These are phyloP conservation scores for Circinella minor DNA, from an alignment of 371 early-diverging fungal genomes.

Conservation along the genomic window DNA sequence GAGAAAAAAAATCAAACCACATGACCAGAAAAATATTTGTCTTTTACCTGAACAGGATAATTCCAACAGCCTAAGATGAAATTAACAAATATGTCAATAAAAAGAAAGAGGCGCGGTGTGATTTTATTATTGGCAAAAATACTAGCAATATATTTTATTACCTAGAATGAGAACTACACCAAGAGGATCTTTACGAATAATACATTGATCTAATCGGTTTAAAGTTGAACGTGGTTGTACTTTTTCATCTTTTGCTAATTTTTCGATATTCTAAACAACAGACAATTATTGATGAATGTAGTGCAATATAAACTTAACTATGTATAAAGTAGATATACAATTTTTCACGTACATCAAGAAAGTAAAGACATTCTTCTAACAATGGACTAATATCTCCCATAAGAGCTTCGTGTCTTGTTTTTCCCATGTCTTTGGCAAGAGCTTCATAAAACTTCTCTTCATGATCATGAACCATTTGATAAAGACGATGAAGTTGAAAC, in stretches of 20 bases:
- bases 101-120: neutral
- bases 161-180: slow-evolving; percentile 73
- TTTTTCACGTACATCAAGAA: slow-evolving; percentile 30
- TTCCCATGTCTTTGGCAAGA: slow-evolving; percentile 67
- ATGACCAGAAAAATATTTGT: neutral
- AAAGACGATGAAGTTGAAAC: slow-evolving; percentile 70
- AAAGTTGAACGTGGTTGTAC: slow-evolving; percentile 32
- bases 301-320: too few species aligned
- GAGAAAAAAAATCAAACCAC: slow-evolving; percentile 6
- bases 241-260: slow-evolving; percentile 57
- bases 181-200: slow-evolving; percentile 74
- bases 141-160: slow-evolving; percentile 8
- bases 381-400: slow-evolving; percentile 68
- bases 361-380: slow-evolving; percentile 57
- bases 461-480: slow-evolving; percentile 69
- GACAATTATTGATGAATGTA: too few species aligned
- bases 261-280: slow-evolving; percentile 56
- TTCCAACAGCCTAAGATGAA: slow-evolving; percentile 45
- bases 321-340: neutral
- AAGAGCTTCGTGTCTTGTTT: slow-evolving; percentile 58
- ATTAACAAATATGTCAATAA: neutral
- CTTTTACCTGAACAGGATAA: slow-evolving; percentile 46
- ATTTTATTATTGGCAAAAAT: neutral
- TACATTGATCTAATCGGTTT: slow-evolving; percentile 41
- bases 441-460: slow-evolving; percentile 64